phyloP scores from a whole-genome alignment of 176 grass and related monocot species.

The Canna indica region DNA sequence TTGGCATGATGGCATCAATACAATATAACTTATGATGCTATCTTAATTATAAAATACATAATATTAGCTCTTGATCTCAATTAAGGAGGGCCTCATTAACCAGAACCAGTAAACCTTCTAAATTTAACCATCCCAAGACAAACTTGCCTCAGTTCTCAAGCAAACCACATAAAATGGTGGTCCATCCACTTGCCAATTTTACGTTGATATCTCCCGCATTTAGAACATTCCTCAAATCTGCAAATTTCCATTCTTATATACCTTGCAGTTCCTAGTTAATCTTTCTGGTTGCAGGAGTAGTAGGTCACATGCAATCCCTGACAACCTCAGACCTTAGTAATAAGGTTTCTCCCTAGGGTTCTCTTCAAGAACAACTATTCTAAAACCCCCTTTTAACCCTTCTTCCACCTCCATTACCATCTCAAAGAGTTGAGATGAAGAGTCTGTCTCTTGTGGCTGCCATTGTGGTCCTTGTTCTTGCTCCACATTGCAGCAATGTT shows the following conservation, averaged over 20 bases:
- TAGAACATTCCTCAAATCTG: not conserved
- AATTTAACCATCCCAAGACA: not conserved
- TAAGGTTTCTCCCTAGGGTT: not conserved
- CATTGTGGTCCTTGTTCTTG: not conserved
- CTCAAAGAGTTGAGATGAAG: not conserved
- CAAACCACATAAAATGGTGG: not conserved
- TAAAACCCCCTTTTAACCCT: not conserved
- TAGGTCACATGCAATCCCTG: not conserved
- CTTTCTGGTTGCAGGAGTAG: not conserved
- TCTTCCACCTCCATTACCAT: not conserved
- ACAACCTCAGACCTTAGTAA: not conserved
- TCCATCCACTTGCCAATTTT: not conserved
- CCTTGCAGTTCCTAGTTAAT: not conserved
- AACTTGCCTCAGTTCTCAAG: not conserved
- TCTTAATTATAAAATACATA: no score
- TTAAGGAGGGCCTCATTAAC: no score
- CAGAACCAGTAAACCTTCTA: conserved; percentile 2
- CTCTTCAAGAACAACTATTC: not conserved
- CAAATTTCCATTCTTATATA: no score
- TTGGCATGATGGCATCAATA: no score
- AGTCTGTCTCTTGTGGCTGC: not conserved
- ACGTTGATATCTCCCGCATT: not conserved
- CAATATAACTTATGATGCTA: no score
- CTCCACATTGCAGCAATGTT: not conserved
- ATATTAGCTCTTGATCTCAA: no score